These are phyloP conservation scores for Pseudonectria buxi DNA, from an alignment of 2,329 filamentous ascomycete species.

Conservation along the genomic window DNA sequence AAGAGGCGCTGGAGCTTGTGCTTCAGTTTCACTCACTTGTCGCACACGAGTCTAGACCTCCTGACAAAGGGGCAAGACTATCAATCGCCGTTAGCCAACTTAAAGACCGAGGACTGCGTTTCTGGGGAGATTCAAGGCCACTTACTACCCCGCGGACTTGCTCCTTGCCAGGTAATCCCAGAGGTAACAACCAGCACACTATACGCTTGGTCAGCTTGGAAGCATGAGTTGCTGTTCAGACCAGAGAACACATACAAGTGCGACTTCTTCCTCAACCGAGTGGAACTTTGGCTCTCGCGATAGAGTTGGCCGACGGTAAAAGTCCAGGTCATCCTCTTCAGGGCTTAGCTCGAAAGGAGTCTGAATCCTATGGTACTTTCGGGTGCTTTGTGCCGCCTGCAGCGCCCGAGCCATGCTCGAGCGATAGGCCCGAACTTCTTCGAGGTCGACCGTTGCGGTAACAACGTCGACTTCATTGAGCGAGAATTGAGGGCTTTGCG, in stretches of 20 bases:
- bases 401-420: conserved; percentile 47
- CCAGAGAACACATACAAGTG: not conserved
- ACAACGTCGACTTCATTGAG: conserved; percentile 55
- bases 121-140: no score
- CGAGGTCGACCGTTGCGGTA: conserved; percentile 60
- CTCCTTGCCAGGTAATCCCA: conserved; percentile 52
- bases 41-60: conserved; percentile 16
- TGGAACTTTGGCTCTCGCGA: conserved; percentile 14
- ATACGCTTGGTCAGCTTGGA: no score
- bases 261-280: conserved; percentile 18
- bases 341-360: conserved; percentile 24
- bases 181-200: conserved; percentile 22
- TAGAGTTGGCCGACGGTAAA: conserved; percentile 22
- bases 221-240: not conserved
- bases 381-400: conserved; percentile 41
- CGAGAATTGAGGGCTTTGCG: conserved; percentile 57
- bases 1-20: no score
- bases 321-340: conserved; percentile 24
- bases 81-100: not conserved
- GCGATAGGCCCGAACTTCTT: conserved; percentile 60
- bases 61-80: conserved; percentile 9
- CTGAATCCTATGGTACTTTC: conserved; percentile 15
- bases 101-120: not conserved
- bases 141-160: conserved; percentile 36
- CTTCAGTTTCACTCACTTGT: conserved; percentile 19